Conservation (phyloP, 345 rosid species). For the Rhodamnia rubescens region DNA sequence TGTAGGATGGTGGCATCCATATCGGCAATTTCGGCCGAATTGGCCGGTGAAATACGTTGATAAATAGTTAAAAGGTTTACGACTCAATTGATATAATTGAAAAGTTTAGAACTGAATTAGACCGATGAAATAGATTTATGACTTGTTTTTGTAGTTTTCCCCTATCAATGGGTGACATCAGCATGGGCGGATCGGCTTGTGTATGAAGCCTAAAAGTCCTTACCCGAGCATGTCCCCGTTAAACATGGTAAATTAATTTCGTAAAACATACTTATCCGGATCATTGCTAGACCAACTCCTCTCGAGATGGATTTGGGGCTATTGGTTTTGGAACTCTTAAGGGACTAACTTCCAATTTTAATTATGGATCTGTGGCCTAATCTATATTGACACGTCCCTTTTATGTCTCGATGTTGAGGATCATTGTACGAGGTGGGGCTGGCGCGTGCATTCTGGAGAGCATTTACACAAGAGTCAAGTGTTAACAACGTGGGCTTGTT, state of each 20-base stretch:
- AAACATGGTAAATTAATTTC: background rate
- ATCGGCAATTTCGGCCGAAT: too few relatives aligned
- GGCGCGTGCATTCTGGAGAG: background rate
- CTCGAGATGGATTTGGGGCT: too few relatives aligned
- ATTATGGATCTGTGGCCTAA: background rate
- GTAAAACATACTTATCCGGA: too few relatives aligned
- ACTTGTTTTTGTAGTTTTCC: too few relatives aligned
- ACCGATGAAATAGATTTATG: too few relatives aligned
- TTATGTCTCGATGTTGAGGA: background rate
- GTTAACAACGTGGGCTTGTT: background rate
- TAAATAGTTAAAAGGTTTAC: too few relatives aligned
- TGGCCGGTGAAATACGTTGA: too few relatives aligned
- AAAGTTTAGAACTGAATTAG: too few relatives aligned
- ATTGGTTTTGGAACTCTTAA: background rate
- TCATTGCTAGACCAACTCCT: background rate
- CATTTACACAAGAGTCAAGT: background rate
- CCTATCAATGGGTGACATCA: background rate
- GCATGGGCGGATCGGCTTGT: background rate
- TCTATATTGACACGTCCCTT: background rate
- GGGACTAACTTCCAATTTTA: background rate
- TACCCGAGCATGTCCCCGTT: background rate
- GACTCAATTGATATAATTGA: too few relatives aligned
- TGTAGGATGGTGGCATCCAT: too few relatives aligned
- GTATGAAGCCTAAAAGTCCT: background rate
- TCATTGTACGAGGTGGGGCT: background rate